Evolutionary conservation across 768 basidiomycete species (phyloP).

Genomic region (Macrolepiota fuliginosa): DNA sequence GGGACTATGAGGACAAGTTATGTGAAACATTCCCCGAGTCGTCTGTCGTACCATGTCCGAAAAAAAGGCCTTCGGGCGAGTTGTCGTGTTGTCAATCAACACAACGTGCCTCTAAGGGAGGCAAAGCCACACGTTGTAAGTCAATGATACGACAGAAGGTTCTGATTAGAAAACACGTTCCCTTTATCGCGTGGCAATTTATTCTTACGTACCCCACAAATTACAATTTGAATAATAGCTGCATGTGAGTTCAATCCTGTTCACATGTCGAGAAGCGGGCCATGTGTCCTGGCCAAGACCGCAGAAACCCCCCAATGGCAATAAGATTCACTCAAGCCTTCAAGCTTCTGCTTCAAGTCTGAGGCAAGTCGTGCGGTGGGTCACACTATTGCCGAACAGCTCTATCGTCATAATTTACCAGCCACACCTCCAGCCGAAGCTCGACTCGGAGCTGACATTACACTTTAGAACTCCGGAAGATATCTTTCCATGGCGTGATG

Average conservation of each 20-base stretch:
- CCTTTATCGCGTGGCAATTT: slow-evolving; percentile 4
- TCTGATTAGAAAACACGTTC: slow-evolving; percentile 14
- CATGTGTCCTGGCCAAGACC: background rate
- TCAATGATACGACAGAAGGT: slow-evolving; percentile 5
- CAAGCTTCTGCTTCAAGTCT: background rate
- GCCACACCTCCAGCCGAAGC: background rate
- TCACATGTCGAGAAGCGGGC: slow-evolving; percentile 1
- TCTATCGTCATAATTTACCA: background rate
- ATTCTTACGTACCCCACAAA: background rate
- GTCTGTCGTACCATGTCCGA: background rate
- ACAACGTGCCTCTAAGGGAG: background rate
- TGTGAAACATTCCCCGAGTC: background rate
- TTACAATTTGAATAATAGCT: background rate
- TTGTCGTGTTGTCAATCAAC: background rate
- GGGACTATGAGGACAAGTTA: background rate
- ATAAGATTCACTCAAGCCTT: background rate
- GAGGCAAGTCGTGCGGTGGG: background rate
- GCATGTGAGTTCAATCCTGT: background rate
- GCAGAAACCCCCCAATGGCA: background rate
- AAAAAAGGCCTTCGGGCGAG: background rate
- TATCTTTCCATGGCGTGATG: background rate
- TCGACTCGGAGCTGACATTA: background rate
- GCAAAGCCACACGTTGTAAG: background rate
- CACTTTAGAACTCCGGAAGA: background rate
- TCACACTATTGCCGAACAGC: background rate